Evolutionary conservation across 2,329 filamentous ascomycete genomes (phyloP), one percentile per base, ranked within the genome.

Genomic region (Claviceps quebecensis): DNA sequence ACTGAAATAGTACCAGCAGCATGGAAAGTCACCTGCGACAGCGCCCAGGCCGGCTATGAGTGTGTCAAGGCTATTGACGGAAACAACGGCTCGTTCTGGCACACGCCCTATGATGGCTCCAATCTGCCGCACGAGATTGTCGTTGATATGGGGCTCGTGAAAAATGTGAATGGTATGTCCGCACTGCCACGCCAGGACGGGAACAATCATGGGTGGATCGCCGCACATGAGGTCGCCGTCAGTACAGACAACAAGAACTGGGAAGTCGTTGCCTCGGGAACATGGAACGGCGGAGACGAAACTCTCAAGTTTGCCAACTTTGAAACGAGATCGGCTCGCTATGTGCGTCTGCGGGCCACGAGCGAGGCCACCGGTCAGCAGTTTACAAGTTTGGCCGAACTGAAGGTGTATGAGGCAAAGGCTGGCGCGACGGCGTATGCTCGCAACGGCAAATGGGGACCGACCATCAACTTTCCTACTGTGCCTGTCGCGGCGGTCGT

Each of bases 391-490:
- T 57, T 64, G 17, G 58, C 63, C 4, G 64, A 67, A 45, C 53
- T 69, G 22, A 61, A 63, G 29, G 51, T 66, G 22, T 65, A 61
- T 47, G 59, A 58, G 41, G 56, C 60, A 38, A 55, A 56, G 17
- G 51, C 57, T 7, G 61, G 60, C 34, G 52, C 51, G 48, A 54
- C 58, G 2, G 54, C 55, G n/a, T 57, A 59, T 36, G 50, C 49
- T 0, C 55, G 57, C 29, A 52, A 54, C 7, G 66, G 65, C 7
- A 57, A 56, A 48, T 69, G 66, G 67, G 61, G 63, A 2, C 56
- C 57, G 4, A 68, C 66, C 0, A 53, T 69, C 26, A 58, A 66
- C 56, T 63, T 69, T 38, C 65, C 66, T 2, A 60, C 68, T 17
- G 63, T 69, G 1, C 63, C 66, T 11, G 66, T 62, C 4, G 52